Percentiles rank a stretch among this genome's conserved stretches.
phyloP scores from a whole-genome alignment of 202 grass and related monocot species.

The Setaria italica region DNA sequence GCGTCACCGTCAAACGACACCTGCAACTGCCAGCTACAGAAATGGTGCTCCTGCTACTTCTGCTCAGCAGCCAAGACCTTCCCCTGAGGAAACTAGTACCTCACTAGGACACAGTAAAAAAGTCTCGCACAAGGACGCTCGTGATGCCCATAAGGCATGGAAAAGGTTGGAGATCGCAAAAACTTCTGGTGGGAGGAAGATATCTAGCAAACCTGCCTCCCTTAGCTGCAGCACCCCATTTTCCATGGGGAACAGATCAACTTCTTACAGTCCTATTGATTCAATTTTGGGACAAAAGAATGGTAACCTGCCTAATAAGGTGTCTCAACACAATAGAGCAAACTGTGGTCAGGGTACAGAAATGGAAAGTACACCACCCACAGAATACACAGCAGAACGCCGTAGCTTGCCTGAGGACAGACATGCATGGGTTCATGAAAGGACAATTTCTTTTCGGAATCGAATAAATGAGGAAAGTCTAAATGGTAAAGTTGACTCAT shows the following conservation, averaged over 20 bases:
- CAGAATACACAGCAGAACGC: background rate
- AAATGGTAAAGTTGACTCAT: conserved; percentile 35
- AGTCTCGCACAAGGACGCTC: conserved; percentile 21
- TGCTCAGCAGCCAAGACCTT: background rate
- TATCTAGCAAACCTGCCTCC: conserved; percentile 41
- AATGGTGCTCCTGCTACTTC: conserved; percentile 16
- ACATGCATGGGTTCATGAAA: conserved; percentile 22
- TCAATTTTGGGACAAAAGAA: conserved; percentile 44
- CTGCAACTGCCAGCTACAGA: background rate
- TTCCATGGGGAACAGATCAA: conserved; percentile 50
- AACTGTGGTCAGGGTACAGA: conserved; percentile 7
- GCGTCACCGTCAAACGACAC: background rate
- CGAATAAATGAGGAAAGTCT: conserved; percentile 42
- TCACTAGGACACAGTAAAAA: conserved; percentile 32
- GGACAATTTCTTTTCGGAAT: conserved; percentile 11
- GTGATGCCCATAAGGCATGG: conserved; percentile 70
- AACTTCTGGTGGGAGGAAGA: conserved; percentile 44
- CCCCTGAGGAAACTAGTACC: background rate
- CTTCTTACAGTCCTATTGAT: conserved; percentile 49
- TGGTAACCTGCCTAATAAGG: background rate
- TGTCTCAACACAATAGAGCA: conserved; percentile 2
- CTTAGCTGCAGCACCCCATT: conserved; percentile 24
- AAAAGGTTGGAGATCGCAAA: conserved; percentile 78
- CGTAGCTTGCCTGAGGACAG: background rate
- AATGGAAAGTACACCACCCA: conserved; percentile 22